Percentiles rank a stretch among this genome's conserved stretches.
Conservation (phyloP, 2,329 filamentous ascomycete genomes). For the Lecanicillium sp. region DNA sequence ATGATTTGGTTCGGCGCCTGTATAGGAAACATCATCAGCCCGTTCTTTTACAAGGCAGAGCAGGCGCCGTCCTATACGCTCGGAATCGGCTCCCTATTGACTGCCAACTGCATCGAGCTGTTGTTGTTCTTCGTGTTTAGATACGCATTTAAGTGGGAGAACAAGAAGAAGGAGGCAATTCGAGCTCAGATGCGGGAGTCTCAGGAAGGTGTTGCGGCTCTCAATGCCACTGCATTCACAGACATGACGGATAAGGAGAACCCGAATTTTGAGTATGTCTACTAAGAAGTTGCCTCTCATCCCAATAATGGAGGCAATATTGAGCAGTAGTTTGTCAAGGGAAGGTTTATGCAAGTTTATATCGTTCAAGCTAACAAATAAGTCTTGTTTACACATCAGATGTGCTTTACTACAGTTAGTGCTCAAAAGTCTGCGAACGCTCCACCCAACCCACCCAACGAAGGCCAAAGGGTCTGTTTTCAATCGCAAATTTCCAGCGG, state of each 20-base stretch:
- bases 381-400: too few species aligned
- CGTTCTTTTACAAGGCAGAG: conserved; percentile 53
- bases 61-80: conserved; percentile 36
- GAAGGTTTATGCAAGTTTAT: too few species aligned
- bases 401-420: too few species aligned
- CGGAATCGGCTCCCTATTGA: conserved; percentile 34
- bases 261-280: conserved; percentile 32
- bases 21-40: conserved; percentile 52
- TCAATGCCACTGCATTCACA: conserved; percentile 31
- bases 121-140: conserved; percentile 30
- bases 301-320: too few species aligned
- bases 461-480: too few species aligned
- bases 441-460: too few species aligned
- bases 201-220: conserved; percentile 16
- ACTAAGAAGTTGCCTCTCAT: conserved; percentile 16
- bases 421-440: too few species aligned
- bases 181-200: conserved; percentile 21
- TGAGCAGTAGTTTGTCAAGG: too few species aligned
- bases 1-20: conserved; percentile 54
- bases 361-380: too few species aligned
- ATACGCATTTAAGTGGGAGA: conserved; percentile 30
- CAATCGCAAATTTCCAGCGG: too few species aligned
- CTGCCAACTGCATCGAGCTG: conserved; percentile 30
- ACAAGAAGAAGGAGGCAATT: conserved; percentile 27
- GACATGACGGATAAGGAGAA: conserved; percentile 37